Evolutionary conservation across 441 rosid genomes (phyloP).

Genomic region (Brassica balearica): DNA sequence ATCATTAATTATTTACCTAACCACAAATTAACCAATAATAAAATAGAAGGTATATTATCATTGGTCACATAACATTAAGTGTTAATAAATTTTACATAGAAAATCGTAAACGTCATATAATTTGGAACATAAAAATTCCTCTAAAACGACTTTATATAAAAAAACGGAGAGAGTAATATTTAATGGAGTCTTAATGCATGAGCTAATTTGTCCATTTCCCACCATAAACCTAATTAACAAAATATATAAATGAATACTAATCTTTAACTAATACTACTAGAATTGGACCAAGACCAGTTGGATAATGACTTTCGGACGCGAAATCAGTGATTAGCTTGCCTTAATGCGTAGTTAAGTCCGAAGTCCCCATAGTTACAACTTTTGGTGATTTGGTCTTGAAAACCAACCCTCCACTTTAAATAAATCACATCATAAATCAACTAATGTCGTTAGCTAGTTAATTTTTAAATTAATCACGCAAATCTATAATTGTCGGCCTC

Average conservation of each 20-base stretch:
- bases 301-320: constrained; percentile 46
- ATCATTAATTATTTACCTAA: too few species aligned
- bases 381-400: constrained; percentile 34
- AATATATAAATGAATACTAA: constrained; percentile 25
- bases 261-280: constrained; percentile 26
- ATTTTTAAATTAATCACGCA: constrained; percentile 28
- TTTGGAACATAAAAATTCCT: too few species aligned
- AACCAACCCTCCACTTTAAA: constrained; percentile 43
- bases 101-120: too few species aligned
- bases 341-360: constrained; percentile 59
- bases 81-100: too few species aligned
- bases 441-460: constrained; percentile 12
- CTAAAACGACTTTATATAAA: too few species aligned
- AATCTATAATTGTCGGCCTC: constrained; percentile 36
- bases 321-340: constrained; percentile 47
- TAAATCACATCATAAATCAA: constrained; percentile 4
- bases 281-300: constrained; percentile 51
- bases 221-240: constrained; percentile 41
- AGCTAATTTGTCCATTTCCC: constrained; percentile 54
- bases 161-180: constrained; percentile 2
- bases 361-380: constrained; percentile 49
- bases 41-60: too few species aligned
- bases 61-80: too few species aligned
- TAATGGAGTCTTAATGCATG: constrained; percentile 49
- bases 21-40: too few species aligned